Evolutionary conservation across 2,329 filamentous ascomycete species (phyloP).

Genomic region (Clarireedia sp.): DNA sequence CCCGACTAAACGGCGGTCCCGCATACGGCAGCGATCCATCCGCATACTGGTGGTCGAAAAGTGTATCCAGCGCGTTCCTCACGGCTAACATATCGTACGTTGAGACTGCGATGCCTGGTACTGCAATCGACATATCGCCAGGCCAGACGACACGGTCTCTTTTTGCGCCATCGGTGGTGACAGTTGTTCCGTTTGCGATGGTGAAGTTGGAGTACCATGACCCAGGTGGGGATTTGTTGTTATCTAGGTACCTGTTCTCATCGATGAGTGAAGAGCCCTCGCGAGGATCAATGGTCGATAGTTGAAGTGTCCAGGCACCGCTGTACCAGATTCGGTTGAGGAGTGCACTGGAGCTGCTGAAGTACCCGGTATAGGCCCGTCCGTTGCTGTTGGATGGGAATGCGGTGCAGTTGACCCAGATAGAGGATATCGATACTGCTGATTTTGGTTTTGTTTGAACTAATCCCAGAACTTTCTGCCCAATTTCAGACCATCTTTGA

Average conservation of each 20-base stretch:
- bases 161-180: constrained; percentile 46
- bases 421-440: constrained; percentile 28
- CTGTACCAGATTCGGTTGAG: constrained; percentile 47
- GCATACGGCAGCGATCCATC: constrained; percentile 43
- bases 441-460: constrained; percentile 16
- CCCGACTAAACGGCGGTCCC: constrained; percentile 39
- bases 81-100: constrained; percentile 43
- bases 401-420: constrained; percentile 35
- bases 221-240: background rate
- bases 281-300: constrained; percentile 15
- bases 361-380: constrained; percentile 45
- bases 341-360: constrained; percentile 39
- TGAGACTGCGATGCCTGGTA: constrained; percentile 45
- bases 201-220: constrained; percentile 1
- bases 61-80: constrained; percentile 41
- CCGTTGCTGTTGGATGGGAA: constrained; percentile 40
- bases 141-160: constrained; percentile 53
- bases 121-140: constrained; percentile 52
- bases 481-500: constrained; percentile 13
- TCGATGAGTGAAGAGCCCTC: background rate
- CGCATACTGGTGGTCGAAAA: constrained; percentile 29
- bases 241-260: background rate
- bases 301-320: constrained; percentile 38
- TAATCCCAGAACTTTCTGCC: constrained; percentile 17
- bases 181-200: constrained; percentile 21